Evolutionary conservation across 2,329 filamentous ascomycete species (phyloP).

Genomic region (Sclerotinia trifoliorum): DNA sequence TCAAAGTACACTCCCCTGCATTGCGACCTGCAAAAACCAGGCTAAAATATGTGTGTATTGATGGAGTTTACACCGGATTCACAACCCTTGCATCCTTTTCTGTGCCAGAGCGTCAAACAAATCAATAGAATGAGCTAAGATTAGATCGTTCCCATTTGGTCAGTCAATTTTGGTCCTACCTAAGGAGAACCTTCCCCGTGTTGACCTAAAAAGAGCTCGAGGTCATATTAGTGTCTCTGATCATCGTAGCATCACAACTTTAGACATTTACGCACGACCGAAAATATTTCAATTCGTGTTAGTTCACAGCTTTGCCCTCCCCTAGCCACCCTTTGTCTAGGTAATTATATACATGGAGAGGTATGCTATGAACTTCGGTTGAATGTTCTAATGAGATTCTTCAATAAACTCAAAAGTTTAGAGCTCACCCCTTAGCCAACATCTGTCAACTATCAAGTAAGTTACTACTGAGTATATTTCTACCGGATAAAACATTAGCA

Average conservation of each 20-base stretch:
- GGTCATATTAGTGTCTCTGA: background rate
- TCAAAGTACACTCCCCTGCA: background rate
- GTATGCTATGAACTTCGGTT: background rate
- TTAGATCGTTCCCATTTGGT: background rate
- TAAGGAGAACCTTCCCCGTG: background rate
- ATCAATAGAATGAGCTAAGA: conserved; percentile 1
- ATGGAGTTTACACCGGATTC: background rate
- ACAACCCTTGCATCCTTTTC: background rate
- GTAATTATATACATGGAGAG: no score
- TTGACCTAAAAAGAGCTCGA: background rate
- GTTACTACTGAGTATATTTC: background rate
- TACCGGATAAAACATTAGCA: no score
- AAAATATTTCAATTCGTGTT: background rate
- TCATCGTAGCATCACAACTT: background rate
- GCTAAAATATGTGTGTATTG: background rate
- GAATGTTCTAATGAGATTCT: background rate
- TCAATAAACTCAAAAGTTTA: background rate
- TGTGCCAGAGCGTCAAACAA: background rate
- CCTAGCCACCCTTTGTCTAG: no score
- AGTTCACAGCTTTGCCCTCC: background rate
- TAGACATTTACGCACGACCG: conserved; percentile 13
- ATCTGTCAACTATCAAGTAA: no score
- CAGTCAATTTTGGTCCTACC: background rate
- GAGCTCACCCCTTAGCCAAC: background rate
- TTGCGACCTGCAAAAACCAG: background rate